Conservation (phyloP, 306 rosid species). For the Begonia peltatifolia region DNA sequence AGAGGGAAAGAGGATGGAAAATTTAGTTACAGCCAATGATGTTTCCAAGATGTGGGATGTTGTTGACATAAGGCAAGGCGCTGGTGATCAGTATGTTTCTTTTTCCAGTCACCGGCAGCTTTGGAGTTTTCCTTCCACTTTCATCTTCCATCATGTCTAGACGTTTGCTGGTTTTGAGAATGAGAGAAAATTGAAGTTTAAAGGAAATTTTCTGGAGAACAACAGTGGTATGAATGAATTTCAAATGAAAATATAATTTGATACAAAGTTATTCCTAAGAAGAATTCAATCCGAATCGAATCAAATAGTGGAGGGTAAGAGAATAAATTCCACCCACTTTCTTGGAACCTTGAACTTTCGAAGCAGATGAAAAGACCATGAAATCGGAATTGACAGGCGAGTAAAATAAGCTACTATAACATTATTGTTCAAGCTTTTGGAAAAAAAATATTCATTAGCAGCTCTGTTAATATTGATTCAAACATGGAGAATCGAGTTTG, state of each 20-base stretch:
- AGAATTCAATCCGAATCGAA: not conserved
- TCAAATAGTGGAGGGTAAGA: not conserved
- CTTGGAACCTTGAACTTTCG: too few species aligned
- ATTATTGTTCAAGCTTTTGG: too few species aligned
- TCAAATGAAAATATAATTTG: not conserved
- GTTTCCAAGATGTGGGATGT: slow-evolving; percentile 71
- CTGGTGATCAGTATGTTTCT: slow-evolving; percentile 72
- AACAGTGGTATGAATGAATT: not conserved
- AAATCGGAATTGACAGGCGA: too few species aligned
- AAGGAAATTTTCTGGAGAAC: not conserved
- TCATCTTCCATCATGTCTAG: slow-evolving; percentile 1
- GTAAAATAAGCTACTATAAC: too few species aligned
- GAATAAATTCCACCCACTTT: not conserved
- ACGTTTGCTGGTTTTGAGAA: not conserved
- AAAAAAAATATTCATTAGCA: too few species aligned
- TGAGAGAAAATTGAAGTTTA: not conserved
- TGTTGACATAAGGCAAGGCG: slow-evolving; percentile 71
- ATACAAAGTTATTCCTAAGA: not conserved
- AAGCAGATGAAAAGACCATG: too few species aligned
- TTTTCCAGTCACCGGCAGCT: slow-evolving; percentile 46
- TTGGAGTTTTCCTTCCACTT: slow-evolving; percentile 9
- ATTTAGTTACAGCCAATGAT: slow-evolving; percentile 35
- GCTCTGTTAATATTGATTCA: too few species aligned
- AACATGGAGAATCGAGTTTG: too few species aligned
- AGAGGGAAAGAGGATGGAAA: not conserved